These are phyloP conservation scores for Ganoderma lucidum DNA, from an alignment of 1,284 basidiomycete genomes.

Conservation along the genomic window DNA sequence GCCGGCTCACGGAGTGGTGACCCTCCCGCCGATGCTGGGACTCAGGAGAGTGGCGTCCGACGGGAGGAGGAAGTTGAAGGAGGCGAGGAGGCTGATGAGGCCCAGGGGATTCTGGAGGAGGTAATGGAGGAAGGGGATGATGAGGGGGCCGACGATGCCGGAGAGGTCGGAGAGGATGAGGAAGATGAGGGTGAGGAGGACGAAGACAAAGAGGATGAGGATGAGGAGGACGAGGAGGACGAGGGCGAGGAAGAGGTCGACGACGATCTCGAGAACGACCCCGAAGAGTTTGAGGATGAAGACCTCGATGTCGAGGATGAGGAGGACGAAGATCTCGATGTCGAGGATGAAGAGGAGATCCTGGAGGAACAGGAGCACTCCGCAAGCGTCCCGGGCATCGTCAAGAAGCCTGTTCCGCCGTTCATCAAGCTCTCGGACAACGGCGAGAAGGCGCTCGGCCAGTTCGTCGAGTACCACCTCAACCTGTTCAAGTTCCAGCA, in stretches of 20 bases:
- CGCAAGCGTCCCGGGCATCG: not conserved
- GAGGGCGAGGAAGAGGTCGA: not conserved
- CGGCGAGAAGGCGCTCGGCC: not conserved
- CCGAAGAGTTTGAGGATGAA: not conserved
- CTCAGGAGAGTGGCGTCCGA: not conserved
- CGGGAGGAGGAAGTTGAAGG: not conserved
- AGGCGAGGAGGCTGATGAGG: not conserved
- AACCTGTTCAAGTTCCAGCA: slow-evolving; percentile 14
- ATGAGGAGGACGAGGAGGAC: not conserved
- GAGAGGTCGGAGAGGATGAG: not conserved
- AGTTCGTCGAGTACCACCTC: slow-evolving; percentile 7
- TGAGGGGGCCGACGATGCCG: not conserved
- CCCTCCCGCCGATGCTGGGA: not conserved
- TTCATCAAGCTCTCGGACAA: slow-evolving; percentile 6
- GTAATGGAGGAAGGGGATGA: not conserved
- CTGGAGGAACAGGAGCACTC: not conserved
- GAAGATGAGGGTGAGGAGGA: not conserved
- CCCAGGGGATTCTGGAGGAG: not conserved
- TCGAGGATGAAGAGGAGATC: not conserved
- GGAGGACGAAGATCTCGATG: too few relatives aligned
- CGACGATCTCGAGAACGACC: not conserved
- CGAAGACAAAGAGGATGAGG: not conserved
- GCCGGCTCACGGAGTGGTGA: not conserved
- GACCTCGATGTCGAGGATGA: not conserved
- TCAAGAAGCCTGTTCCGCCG: slow-evolving; percentile 1